Conservation (phyloP, 169 alveolate genomes). For the Miamiensis avidus region DNA sequence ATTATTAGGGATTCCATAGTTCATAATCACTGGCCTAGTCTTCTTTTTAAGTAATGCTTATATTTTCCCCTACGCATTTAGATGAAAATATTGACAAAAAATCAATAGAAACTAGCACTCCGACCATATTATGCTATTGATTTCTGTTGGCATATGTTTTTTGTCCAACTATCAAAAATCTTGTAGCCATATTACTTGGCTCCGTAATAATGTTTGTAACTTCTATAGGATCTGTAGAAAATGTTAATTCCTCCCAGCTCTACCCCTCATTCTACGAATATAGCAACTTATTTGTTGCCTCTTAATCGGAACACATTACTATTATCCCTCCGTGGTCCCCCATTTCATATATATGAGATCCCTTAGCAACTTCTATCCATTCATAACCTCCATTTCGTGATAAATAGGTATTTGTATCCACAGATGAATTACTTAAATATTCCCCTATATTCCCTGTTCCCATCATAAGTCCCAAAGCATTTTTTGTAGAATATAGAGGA, state of each 20-base stretch:
- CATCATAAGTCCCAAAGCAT: conserved; percentile 96
- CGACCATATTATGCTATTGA: conserved; percentile 53
- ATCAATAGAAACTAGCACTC: conserved; percentile 94
- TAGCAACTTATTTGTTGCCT: conserved; percentile 42
- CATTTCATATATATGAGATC: conserved; percentile 96
- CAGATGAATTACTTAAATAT: conserved; percentile 80
- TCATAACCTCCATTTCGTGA: conserved; percentile 98
- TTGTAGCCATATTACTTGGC: conserved; percentile 93
- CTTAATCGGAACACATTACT: conserved; percentile 95
- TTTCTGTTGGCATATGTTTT: conserved; percentile 10
- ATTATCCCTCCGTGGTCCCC: conserved; percentile 99
- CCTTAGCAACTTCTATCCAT: conserved; percentile 97
- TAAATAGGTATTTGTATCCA: conserved; percentile 93
- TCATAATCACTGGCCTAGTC: conserved; percentile 95
- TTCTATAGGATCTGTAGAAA: conserved; percentile 87
- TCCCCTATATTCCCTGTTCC: conserved; percentile 97
- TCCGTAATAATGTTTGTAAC: conserved; percentile 95
- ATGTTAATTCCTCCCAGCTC: conserved; percentile 95
- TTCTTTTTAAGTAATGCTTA: conserved; percentile 45
- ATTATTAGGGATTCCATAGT: conserved; percentile 92
- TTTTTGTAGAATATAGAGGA: conserved; percentile 95
- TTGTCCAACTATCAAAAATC: conserved; percentile 95
- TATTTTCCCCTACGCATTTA: conserved; percentile 93
- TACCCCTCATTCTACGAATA: conserved; percentile 85
- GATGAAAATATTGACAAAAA: conserved; percentile 95